Evolutionary conservation across 2,329 filamentous ascomycete species (phyloP).

Genomic region (Exutisphaerella laricina): DNA sequence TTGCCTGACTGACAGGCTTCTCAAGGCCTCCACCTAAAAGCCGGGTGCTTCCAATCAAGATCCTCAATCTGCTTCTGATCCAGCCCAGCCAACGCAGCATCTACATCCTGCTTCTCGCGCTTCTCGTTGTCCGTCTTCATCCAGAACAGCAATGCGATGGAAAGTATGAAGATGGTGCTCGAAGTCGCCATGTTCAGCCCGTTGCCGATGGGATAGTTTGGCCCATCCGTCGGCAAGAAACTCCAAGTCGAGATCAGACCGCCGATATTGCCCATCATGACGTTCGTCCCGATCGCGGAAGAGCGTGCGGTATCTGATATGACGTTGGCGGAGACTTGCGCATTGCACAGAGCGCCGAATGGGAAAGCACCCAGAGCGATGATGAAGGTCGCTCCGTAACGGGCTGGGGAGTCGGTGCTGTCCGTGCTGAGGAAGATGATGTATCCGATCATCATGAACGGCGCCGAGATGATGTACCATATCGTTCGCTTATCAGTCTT

Average conservation of each 20-base stretch:
- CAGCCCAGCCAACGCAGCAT: constrained; percentile 52
- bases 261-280: constrained; percentile 70
- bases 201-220: constrained; percentile 65
- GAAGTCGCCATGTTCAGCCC: constrained; percentile 62
- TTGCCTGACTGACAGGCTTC: too few relatives aligned
- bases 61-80: constrained; percentile 51
- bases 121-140: constrained; percentile 59
- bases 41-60: constrained; percentile 62
- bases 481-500: constrained; percentile 54
- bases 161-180: constrained; percentile 51
- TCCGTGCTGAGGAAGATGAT: constrained; percentile 60
- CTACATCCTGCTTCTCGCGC: constrained; percentile 51
- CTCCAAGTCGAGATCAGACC: constrained; percentile 36
- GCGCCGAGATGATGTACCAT: constrained; percentile 56
- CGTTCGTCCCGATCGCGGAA: constrained; percentile 59
- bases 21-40: constrained; percentile 52
- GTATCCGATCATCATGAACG: constrained; percentile 63
- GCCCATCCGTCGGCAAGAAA: constrained; percentile 54
- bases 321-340: constrained; percentile 64
- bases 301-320: constrained; percentile 64
- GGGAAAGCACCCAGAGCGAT: constrained; percentile 60
- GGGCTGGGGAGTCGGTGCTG: constrained; percentile 42
- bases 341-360: constrained; percentile 60
- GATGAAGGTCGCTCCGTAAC: constrained; percentile 67
- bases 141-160: constrained; percentile 50